Percentiles rank a stretch among this genome's conserved stretches.
Evolutionary conservation across 1,284 basidiomycete species (phyloP).

Genomic region (Rhodotorula glutinis): DNA sequence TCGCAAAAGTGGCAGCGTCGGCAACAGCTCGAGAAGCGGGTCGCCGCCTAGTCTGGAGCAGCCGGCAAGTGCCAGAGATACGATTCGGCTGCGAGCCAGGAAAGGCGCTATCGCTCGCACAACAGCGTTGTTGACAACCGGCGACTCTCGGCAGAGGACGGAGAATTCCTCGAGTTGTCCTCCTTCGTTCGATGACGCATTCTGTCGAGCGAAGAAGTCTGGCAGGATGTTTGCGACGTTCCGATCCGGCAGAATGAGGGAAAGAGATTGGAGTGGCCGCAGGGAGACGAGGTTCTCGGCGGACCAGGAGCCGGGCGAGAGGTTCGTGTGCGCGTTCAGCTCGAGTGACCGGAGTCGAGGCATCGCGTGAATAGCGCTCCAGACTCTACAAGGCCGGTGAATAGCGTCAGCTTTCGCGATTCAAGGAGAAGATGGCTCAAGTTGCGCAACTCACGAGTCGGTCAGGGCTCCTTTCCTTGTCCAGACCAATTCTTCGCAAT

Average conservation of each 20-base stretch:
- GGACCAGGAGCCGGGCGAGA: constrained; percentile 33
- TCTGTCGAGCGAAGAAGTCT: constrained; percentile 18
- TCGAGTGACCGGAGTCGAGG: constrained; percentile 22
- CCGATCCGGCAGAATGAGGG: constrained; percentile 37
- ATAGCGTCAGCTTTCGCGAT: not conserved
- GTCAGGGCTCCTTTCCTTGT: constrained; percentile 34
- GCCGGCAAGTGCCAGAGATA: constrained; percentile 33
- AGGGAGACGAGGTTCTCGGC: constrained; percentile 26
- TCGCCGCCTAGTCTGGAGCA: constrained; percentile 28
- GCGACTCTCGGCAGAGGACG: constrained; percentile 34
- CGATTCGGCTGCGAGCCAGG: constrained; percentile 5
- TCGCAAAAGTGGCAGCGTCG: constrained; percentile 16
- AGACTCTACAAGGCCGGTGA: constrained; percentile 3
- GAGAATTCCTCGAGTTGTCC: constrained; percentile 28
- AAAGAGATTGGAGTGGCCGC: constrained; percentile 21
- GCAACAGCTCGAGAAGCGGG: constrained; percentile 24
- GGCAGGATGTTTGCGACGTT: constrained; percentile 29
- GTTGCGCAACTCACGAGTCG: constrained; percentile 14
- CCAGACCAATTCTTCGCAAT: constrained; percentile 27
- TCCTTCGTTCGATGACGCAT: not conserved
- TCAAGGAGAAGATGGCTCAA: too few relatives aligned
- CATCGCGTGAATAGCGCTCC: constrained; percentile 22
- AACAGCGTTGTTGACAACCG: constrained; percentile 29
- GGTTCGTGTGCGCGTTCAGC: constrained; percentile 36
- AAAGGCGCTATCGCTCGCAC: constrained; percentile 5